Evolutionary conservation across 768 basidiomycete genomes (phyloP).

Genomic region (Lactarius indigo): DNA sequence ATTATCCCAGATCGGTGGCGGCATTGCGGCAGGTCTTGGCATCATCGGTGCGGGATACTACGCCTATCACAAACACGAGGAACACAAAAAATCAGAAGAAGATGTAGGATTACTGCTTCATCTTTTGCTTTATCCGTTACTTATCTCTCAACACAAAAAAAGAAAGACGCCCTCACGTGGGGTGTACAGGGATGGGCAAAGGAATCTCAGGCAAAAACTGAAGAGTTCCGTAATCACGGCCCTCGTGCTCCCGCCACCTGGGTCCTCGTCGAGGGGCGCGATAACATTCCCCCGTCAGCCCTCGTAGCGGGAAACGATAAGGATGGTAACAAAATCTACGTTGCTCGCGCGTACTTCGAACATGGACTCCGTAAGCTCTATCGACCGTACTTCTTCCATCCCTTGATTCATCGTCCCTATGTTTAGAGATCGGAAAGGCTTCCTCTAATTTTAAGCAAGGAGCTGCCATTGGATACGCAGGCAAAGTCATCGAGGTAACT

Average conservation of each 20-base stretch:
- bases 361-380: conserved; percentile 48
- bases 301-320: conserved; percentile 53
- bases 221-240: conserved; percentile 43
- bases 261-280: conserved; percentile 55
- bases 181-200: conserved; percentile 49
- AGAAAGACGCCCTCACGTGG: conserved; percentile 50
- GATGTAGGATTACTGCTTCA: conserved; percentile 41
- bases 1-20: conserved; percentile 55
- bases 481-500: conserved; percentile 56
- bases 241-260: conserved; percentile 52
- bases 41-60: conserved; percentile 47
- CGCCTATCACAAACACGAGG: conserved; percentile 53
- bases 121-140: background rate
- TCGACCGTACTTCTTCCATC: background rate
- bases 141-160: conserved; percentile 26
- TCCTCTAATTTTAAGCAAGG: conserved; percentile 56
- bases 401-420: conserved; percentile 14
- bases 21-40: conserved; percentile 52
- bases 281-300: conserved; percentile 52
- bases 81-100: conserved; percentile 46
- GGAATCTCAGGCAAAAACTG: conserved; percentile 54
- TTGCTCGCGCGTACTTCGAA: conserved; percentile 56
- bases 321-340: conserved; percentile 49
- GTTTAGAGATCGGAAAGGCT: conserved; percentile 64
- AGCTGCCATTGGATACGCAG: conserved; percentile 57